phyloP scores from a whole-genome alignment of 495 filamentous ascomycete species.

The Aspergillus nanangensis region DNA sequence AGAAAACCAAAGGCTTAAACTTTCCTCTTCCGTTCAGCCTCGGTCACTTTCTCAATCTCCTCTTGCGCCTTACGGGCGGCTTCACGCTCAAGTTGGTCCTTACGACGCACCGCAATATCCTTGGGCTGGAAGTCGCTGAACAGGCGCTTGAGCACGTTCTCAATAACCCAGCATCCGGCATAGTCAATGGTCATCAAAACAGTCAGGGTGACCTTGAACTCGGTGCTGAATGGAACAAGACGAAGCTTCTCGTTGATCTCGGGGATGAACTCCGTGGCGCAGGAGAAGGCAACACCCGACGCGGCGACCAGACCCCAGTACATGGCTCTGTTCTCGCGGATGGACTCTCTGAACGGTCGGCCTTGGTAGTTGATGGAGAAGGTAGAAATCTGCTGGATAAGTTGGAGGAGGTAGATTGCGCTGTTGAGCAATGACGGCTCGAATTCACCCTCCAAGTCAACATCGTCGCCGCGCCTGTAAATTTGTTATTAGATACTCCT shows the following conservation, averaged over 20 bases:
- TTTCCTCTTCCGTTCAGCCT: constrained; percentile 42
- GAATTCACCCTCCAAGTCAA: constrained; percentile 96
- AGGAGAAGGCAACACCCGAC: constrained; percentile 85
- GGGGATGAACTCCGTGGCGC: constrained; percentile 92
- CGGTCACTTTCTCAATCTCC: constrained; percentile 47
- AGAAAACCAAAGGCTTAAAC: constrained; percentile 15
- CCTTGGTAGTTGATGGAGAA: constrained; percentile 99
- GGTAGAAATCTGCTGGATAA: constrained; percentile 99
- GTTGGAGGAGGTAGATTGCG: constrained; percentile 94
- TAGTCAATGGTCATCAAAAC: constrained; percentile 86
- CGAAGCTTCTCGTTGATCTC: constrained; percentile 92
- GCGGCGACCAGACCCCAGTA: constrained; percentile 92
- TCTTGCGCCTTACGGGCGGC: constrained; percentile 60
- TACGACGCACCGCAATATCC: constrained; percentile 83
- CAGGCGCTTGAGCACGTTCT: constrained; percentile 76
- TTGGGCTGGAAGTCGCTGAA: constrained; percentile 94
- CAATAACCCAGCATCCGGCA: constrained; percentile 80
- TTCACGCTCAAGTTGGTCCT: constrained; percentile 84
- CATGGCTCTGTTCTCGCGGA: constrained; percentile 95
- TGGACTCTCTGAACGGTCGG: constrained; percentile 92
- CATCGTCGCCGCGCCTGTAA: constrained; percentile 57
- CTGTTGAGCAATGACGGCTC: constrained; percentile 90
- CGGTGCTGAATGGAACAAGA: constrained; percentile 84
- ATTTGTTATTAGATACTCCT: constrained; percentile 20
- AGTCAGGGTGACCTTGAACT: constrained; percentile 88